Conservation (phyloP, 495 filamentous ascomycete species). For the Trichoderma erinaceum region DNA sequence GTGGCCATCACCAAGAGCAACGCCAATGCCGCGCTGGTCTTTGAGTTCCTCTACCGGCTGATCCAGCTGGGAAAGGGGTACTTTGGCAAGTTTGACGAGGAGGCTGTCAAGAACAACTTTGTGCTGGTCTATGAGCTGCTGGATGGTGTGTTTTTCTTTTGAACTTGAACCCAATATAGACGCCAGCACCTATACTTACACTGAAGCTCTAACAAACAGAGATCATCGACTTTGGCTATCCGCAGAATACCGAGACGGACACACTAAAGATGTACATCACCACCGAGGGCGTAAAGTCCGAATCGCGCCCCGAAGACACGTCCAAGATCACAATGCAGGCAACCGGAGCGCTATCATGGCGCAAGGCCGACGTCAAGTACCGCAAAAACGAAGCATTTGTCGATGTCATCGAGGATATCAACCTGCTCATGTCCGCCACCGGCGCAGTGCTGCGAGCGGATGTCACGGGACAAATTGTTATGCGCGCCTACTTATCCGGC, state of each 20-base stretch:
- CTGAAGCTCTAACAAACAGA: constrained; percentile 47
- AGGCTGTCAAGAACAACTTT: constrained; percentile 99
- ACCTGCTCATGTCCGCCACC: constrained; percentile 94
- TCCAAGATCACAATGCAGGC: constrained; percentile 99
- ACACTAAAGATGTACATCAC: constrained; percentile 99
- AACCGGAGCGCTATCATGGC: constrained; percentile 94
- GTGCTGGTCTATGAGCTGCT: constrained; percentile 97
- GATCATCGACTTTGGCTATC: constrained; percentile 98
- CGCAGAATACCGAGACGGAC: constrained; percentile 98
- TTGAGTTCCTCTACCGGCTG: constrained; percentile 94
- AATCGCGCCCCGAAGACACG: constrained; percentile 85
- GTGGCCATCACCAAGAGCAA: constrained; percentile 99
- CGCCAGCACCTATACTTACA: background rate
- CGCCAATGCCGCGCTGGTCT: constrained; percentile 96
- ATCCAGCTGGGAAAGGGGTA: constrained; percentile 88
- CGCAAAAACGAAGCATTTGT: constrained; percentile 99
- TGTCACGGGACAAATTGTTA: constrained; percentile 95
- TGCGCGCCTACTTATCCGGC: constrained; percentile 95
- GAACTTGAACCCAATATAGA: background rate
- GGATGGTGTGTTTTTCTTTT: constrained; percentile 59
- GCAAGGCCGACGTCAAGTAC: constrained; percentile 95
- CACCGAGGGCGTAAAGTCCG: constrained; percentile 96
- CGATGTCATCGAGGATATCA: constrained; percentile 98
- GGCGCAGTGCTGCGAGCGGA: constrained; percentile 94
- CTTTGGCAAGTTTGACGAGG: constrained; percentile 99